phyloP scores from a whole-genome alignment of 164 flowering plant genomes.

The Warburgia ugandensis region DNA sequence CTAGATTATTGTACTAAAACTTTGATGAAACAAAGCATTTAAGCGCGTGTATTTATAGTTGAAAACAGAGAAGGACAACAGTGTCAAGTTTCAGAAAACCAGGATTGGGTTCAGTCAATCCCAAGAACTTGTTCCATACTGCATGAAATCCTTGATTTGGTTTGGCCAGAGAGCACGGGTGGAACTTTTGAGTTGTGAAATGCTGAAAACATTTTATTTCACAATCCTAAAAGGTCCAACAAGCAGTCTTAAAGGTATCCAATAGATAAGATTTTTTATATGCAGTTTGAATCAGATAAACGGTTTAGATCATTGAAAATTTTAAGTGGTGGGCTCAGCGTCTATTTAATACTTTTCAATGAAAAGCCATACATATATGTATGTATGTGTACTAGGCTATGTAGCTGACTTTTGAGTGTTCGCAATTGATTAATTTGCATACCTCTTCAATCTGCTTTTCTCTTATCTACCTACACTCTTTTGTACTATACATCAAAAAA shows the following conservation, averaged over 20 bases:
- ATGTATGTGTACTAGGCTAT: not conserved
- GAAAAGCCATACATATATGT: not conserved
- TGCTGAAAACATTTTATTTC: not conserved
- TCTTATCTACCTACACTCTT: too few relatives aligned
- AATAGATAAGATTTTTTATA: not conserved
- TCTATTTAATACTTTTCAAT: not conserved
- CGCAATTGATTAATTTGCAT: not conserved
- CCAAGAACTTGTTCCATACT: not conserved
- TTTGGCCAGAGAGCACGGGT: not conserved
- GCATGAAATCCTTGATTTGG: conserved; percentile 5
- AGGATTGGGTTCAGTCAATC: not conserved
- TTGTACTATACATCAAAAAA: too few relatives aligned
- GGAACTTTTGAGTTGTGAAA: not conserved
- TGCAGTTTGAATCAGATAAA: too few relatives aligned
- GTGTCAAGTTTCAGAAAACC: conserved; percentile 9
- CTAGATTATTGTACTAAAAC: not conserved
- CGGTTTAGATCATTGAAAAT: not conserved
- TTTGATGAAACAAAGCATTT: not conserved
- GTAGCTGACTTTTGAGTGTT: conserved; percentile 2
- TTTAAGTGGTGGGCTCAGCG: not conserved
- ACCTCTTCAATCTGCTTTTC: too few relatives aligned
- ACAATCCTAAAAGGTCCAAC: not conserved
- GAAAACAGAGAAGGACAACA: not conserved
- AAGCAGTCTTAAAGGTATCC: not conserved
- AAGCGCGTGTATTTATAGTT: not conserved